Base-by-base conservation (phyloP, 148 eudicot species). In the Cornus suecica region DNA sequence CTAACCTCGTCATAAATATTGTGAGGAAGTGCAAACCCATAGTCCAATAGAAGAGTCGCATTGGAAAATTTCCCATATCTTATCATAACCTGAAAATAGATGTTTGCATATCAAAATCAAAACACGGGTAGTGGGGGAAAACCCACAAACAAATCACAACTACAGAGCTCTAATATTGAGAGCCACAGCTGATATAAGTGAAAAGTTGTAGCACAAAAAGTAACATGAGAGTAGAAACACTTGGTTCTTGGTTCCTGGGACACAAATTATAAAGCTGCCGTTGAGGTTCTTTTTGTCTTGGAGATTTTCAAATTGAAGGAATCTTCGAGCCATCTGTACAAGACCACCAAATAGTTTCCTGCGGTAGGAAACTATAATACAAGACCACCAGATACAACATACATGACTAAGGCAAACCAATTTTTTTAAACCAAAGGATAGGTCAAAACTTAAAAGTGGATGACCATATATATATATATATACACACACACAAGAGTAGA, bases 1-100 rank as follows among this genome's bases (percentile, higher is more conserved):
- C 93, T 85, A 67, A 89, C 97, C 97, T 94, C 92, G 74, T 94
- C 97, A 81, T 89, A 84, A 29, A 74, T 77, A 88, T 94, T 92
- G 78, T 22, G 61, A 68, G 90, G 84, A 68, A 80, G 82, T 67
- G 97, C 87, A 77, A 92, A 92, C 27, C 98, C 97, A 80, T 89
- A 94, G 82, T 92, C 93, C 80, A 90, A 74, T 63, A 90, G 74
- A 72, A 94, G 87, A 15, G 83, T 80, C 24, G 90, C 89, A 82
- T 94, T 94, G 2, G 97, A 84, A 77, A 88, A 90, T 74, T 82
- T 92, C 65, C 95, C 97, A 75, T 94, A 94, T 58, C 92, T 87
- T 81, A 94, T 92, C 27, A 89, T 74, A 82, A 92, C 89, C 93
- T 91, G 84, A 54, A 78, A 22, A 70, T 73, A 67, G 31, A 45